phyloP scores from a whole-genome alignment of 345 rosid genomes.

The Gossypium turneri region DNA sequence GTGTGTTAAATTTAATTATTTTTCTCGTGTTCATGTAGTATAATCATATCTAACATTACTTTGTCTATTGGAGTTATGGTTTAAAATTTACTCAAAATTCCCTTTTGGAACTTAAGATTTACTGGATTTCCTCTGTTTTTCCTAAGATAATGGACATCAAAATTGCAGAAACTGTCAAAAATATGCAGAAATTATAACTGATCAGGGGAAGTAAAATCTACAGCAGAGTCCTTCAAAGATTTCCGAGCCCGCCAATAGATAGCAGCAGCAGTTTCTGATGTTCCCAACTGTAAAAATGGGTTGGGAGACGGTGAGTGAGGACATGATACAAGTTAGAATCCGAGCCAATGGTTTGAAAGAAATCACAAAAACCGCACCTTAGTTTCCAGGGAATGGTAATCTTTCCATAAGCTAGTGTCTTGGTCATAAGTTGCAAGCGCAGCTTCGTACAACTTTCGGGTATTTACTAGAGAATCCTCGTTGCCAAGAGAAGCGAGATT shows the following conservation, averaged over 20 bases:
- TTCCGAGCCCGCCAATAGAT: conserved; percentile 77
- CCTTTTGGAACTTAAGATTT: background rate
- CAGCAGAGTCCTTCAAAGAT: conserved; percentile 47
- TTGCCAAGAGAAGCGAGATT: conserved; percentile 53
- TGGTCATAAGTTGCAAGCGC: conserved; percentile 65
- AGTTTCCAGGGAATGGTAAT: conserved; percentile 63
- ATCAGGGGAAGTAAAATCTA: conserved; percentile 19
- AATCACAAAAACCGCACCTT: conserved; percentile 39
- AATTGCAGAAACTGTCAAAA: conserved; percentile 11
- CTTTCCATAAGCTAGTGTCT: conserved; percentile 59
- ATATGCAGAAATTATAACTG: conserved; percentile 12
- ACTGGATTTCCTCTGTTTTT: background rate
- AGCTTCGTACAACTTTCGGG: conserved; percentile 69
- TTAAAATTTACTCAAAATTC: background rate
- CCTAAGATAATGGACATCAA: conserved; percentile 8
- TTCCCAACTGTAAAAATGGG: conserved; percentile 57
- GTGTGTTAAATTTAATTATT: too few relatives aligned
- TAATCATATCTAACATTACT: too few relatives aligned
- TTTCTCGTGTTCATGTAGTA: too few relatives aligned
- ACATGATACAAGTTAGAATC: background rate
- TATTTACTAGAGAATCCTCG: conserved; percentile 52
- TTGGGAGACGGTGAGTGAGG: background rate
- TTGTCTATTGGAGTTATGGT: background rate
- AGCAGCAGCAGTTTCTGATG: conserved; percentile 61
- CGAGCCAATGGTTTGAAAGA: background rate